Evolutionary conservation across 2,329 filamentous ascomycete species (phyloP).

Genomic region (Colletotrichum cereale): DNA sequence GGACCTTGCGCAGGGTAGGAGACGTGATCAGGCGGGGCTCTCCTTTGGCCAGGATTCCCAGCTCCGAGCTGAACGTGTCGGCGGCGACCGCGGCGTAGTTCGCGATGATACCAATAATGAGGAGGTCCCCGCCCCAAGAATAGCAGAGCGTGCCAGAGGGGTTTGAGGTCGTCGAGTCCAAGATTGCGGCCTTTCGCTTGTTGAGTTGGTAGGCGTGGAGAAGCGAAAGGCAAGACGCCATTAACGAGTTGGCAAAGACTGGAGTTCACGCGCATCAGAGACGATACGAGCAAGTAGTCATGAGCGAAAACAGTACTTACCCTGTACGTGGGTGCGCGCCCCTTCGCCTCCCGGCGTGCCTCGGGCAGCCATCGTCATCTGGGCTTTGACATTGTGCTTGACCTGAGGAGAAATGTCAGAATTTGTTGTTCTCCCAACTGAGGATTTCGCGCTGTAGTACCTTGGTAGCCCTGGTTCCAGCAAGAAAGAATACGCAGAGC

Average conservation of each 20-base stretch:
- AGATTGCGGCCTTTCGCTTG: constrained; percentile 57
- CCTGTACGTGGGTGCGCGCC: constrained; percentile 86
- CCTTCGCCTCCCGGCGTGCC: constrained; percentile 84
- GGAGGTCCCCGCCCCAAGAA: constrained; percentile 71
- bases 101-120: constrained; percentile 75
- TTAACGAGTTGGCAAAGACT: constrained; percentile 88
- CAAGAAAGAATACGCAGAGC: constrained; percentile 86
- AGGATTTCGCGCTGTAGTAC: constrained; percentile 62
- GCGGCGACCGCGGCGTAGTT: constrained; percentile 94
- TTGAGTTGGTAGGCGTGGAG: constrained; percentile 72
- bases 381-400: constrained; percentile 88
- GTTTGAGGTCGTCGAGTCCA: constrained; percentile 48
- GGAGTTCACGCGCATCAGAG: neutral
- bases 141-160: constrained; percentile 65
- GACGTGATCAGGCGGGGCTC: constrained; percentile 89
- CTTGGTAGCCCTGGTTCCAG: constrained; percentile 87
- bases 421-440: neutral
- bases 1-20: constrained; percentile 79
- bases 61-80: constrained; percentile 95
- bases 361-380: constrained; percentile 81
- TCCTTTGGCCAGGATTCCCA: constrained; percentile 86
- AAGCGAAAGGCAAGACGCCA: constrained; percentile 75
- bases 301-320: constrained; percentile 48
- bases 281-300: too few species aligned
- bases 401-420: constrained; percentile 63